These are phyloP conservation scores for Camelina laxa DNA, from an alignment of 345 rosid genomes.

Conservation along the genomic window DNA sequence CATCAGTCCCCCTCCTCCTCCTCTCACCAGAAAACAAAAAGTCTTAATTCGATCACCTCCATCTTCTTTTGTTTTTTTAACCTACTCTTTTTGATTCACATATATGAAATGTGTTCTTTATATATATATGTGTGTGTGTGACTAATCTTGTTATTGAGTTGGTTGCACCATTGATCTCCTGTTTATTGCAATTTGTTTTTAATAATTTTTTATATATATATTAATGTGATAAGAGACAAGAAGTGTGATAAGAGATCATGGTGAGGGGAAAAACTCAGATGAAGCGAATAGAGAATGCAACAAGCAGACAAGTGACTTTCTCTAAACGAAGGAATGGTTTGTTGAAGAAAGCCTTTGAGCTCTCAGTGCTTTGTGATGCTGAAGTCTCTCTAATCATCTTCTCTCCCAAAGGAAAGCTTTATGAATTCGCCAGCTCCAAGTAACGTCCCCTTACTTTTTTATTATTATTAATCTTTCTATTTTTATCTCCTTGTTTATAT, in stretches of 20 bases:
- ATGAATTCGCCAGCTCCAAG: conserved; percentile 71
- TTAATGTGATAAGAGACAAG: conserved; percentile 8
- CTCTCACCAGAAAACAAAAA: background rate
- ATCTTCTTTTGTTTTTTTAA: background rate
- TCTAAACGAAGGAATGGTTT: conserved; percentile 78
- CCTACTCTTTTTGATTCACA: background rate
- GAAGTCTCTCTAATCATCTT: conserved; percentile 77
- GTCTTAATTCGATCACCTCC: background rate
- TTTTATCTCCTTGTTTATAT: conserved; percentile 4
- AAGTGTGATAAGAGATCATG: conserved; percentile 43
- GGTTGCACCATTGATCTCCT: conserved; percentile 39
- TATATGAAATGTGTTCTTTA: background rate
- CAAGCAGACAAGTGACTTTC: conserved; percentile 84
- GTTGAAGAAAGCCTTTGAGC: conserved; percentile 78
- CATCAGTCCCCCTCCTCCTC: conserved; percentile 1
- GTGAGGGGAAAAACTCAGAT: conserved; percentile 81
- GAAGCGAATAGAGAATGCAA: conserved; percentile 77
- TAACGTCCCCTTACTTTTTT: background rate
- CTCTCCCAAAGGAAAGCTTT: conserved; percentile 74
- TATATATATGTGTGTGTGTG: background rate
- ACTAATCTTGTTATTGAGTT: conserved; percentile 20
- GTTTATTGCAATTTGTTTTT: conserved; percentile 8
- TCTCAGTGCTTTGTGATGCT: conserved; percentile 82
- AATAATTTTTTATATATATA: background rate
- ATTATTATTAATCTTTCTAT: background rate